These are phyloP conservation scores for Chlamydomonas incerta DNA, from an alignment of 139 green algal genomes.

Conservation along the genomic window DNA sequence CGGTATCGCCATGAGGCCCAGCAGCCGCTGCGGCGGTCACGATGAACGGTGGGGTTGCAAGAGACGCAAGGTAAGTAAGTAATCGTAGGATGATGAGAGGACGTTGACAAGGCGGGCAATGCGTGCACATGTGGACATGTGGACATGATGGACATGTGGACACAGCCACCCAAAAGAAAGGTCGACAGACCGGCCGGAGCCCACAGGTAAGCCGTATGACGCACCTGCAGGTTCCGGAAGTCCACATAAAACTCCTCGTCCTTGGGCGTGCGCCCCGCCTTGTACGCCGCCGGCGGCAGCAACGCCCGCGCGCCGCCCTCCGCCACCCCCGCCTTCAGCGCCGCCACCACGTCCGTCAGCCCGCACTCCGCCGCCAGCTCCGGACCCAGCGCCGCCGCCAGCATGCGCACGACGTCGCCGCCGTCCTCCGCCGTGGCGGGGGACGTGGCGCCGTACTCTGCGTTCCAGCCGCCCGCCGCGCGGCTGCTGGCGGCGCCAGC, in stretches of 20 bases:
- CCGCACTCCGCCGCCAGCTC: conserved; percentile 6
- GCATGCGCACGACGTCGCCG: background rate
- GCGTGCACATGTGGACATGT: too few relatives aligned
- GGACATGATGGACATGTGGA: too few relatives aligned
- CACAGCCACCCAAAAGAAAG: too few relatives aligned
- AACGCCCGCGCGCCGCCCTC: background rate
- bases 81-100: too few relatives aligned
- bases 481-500: background rate
- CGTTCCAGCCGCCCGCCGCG: background rate
- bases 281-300: conserved; percentile 11
- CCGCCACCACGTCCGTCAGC: background rate
- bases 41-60: too few relatives aligned
- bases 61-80: too few relatives aligned
- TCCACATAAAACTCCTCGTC: background rate
- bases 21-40: conserved; percentile 9
- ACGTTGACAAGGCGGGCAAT: too few relatives aligned
- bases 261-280: conserved; percentile 3
- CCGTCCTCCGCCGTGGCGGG: background rate
- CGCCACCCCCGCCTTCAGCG: background rate
- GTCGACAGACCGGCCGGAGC: background rate
- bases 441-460: background rate
- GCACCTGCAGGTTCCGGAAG: conserved; percentile 18
- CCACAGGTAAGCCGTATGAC: background rate
- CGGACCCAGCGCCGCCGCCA: conserved; percentile 19
- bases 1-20: conserved; percentile 23